Evolutionary conservation across 1,139 yeast species (phyloP).

Genomic region (Blastobotrys serpentis): DNA sequence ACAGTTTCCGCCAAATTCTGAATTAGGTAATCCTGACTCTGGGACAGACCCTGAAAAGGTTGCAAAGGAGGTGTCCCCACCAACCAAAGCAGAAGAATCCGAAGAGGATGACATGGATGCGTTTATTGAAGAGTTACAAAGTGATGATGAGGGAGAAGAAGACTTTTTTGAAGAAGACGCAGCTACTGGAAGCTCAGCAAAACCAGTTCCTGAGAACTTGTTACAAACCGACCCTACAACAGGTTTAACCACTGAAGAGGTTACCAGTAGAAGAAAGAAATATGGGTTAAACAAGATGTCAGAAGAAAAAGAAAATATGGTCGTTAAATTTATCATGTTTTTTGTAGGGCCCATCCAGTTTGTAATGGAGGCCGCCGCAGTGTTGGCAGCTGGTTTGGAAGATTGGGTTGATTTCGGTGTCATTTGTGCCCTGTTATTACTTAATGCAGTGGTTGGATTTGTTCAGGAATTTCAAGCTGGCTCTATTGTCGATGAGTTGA

Average conservation of each 20-base stretch:
- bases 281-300: slow-evolving; percentile 93
- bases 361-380: slow-evolving; percentile 98
- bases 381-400: slow-evolving; percentile 95
- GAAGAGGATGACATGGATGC: slow-evolving; percentile 88
- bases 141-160: slow-evolving; percentile 64
- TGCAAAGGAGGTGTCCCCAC: background rate
- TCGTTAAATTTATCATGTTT: slow-evolving; percentile 85
- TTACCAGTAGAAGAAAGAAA: slow-evolving; percentile 83
- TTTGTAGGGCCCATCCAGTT: slow-evolving; percentile 98
- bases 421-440: slow-evolving; percentile 80
- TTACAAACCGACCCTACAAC: slow-evolving; percentile 80
- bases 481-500: slow-evolving; percentile 47
- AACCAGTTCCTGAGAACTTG: slow-evolving; percentile 85
- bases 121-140: slow-evolving; percentile 84
- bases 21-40: slow-evolving; percentile 6
- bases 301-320: slow-evolving; percentile 82
- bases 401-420: slow-evolving; percentile 99
- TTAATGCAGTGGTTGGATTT: slow-evolving; percentile 95
- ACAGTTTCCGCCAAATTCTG: slow-evolving; percentile 8
- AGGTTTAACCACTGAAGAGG: slow-evolving; percentile 85
- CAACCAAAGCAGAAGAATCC: slow-evolving; percentile 51
- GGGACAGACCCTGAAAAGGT: slow-evolving; percentile 23
- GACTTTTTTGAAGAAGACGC: slow-evolving; percentile 55
- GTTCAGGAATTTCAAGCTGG: slow-evolving; percentile 81
- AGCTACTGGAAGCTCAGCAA: slow-evolving; percentile 44